These are phyloP conservation scores for Wickerhamomyces ciferrii DNA, from an alignment of 805 yeast species.

Conservation along the genomic window DNA sequence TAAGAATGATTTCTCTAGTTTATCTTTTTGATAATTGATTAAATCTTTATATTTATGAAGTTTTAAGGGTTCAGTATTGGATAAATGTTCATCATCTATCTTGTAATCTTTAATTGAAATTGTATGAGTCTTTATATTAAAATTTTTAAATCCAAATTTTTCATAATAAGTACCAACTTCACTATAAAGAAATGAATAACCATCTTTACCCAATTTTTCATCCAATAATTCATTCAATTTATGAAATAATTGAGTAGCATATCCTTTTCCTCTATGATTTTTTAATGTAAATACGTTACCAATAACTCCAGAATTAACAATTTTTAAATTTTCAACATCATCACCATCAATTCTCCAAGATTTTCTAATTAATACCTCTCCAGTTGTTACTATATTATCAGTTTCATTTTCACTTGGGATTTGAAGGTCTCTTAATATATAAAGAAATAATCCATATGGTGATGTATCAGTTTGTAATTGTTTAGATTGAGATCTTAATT, in stretches of 20 bases:
- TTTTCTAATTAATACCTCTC: conserved; percentile 28
- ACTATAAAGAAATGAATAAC: conserved; percentile 48
- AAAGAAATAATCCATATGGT: not conserved
- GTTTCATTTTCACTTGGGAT: conserved; percentile 1
- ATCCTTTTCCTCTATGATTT: conserved; percentile 27
- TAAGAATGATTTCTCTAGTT: no score
- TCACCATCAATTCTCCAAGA: conserved; percentile 15
- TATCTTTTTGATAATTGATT: not conserved
- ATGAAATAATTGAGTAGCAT: not conserved
- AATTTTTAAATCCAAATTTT: conserved; percentile 46
- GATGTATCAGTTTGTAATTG: not conserved
- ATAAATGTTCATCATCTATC: no score
- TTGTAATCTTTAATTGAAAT: no score
- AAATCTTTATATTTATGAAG: not conserved
- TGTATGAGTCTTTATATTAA: conserved; percentile 8
- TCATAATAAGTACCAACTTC: conserved; percentile 61
- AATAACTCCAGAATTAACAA: conserved; percentile 29
- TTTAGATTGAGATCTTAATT: conserved; percentile 15
- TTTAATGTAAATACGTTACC: conserved; percentile 52
- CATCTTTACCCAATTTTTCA: conserved; percentile 22
- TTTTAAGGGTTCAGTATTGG: not conserved
- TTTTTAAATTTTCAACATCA: conserved; percentile 15
- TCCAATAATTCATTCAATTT: conserved; percentile 15
- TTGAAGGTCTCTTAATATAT: not conserved
- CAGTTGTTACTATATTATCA: conserved; percentile 26